Percentiles rank a stretch among this genome's conserved stretches.
phyloP scores from a whole-genome alignment of 1,139 yeast genomes.

The Nakaseomyces bracarensis region DNA sequence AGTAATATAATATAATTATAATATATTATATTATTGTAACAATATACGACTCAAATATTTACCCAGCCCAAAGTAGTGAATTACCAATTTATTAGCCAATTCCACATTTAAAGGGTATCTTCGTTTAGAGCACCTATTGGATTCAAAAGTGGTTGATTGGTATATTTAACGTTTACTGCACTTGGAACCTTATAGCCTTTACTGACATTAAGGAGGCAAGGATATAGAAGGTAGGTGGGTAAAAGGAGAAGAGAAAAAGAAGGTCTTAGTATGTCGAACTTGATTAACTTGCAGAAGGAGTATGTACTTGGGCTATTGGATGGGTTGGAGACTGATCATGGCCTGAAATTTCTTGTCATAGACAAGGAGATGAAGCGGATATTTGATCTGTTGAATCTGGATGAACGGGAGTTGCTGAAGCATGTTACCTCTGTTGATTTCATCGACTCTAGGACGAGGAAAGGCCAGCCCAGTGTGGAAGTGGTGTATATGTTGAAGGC shows the following conservation, averaged over 20 bases:
- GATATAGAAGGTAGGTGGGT: not conserved
- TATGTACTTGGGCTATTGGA: conserved; percentile 22
- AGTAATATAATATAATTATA: no score
- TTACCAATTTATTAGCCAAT: no score
- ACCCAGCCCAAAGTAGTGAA: no score
- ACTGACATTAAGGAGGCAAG: no score
- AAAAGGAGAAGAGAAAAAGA: not conserved
- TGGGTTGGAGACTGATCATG: conserved; percentile 27
- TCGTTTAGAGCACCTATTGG: no score
- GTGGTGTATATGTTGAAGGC: conserved; percentile 57
- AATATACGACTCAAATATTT: no score
- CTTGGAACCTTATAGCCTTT: no score
- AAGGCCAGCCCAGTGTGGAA: conserved; percentile 44
- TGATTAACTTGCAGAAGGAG: conserved; percentile 28
- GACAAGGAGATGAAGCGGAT: conserved; percentile 36
- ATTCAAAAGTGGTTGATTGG: no score
- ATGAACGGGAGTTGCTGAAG: conserved; percentile 33
- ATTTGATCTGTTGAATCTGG: conserved; percentile 31
- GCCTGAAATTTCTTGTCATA: conserved; percentile 37
- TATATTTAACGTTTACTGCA: no score
- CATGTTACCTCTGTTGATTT: conserved; percentile 44
- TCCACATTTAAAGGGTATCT: no score
- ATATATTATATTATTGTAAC: no score
- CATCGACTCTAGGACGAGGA: conserved; percentile 43
- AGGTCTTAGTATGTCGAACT: conserved; percentile 28